A percentile compares a stretch with the other conserved stretches of the same genome.
These are phyloP conservation scores for Claviceps monticola DNA, from an alignment of 2,329 filamentous ascomycete genomes.

Conservation along the genomic window DNA sequence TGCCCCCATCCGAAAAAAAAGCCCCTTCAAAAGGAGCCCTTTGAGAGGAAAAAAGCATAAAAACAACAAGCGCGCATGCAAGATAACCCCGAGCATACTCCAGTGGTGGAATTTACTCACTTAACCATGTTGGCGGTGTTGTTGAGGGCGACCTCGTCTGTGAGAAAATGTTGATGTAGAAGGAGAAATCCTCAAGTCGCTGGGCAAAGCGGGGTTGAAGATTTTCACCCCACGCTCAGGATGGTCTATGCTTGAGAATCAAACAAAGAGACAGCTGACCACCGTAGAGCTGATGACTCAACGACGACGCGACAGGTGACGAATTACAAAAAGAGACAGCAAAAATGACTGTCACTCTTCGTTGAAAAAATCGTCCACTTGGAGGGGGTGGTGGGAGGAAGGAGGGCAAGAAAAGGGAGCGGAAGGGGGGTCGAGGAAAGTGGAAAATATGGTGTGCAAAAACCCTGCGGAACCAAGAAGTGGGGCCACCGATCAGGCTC, in stretches of 20 bases:
- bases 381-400: slow-evolving; percentile 10
- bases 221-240: slow-evolving; percentile 26
- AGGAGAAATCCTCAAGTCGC: slow-evolving; percentile 12
- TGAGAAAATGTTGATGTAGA: slow-evolving; percentile 19
- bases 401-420: slow-evolving; percentile 10
- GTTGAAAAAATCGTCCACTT: slow-evolving; percentile 21
- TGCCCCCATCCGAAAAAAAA: too few relatives aligned
- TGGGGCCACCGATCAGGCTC: background rate
- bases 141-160: slow-evolving; percentile 29
- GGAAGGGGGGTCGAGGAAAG: slow-evolving; percentile 11
- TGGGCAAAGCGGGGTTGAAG: slow-evolving; percentile 32
- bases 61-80: background rate
- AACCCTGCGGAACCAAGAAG: slow-evolving; percentile 1
- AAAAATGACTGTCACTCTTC: slow-evolving; percentile 28
- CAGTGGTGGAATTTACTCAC: slow-evolving; percentile 47
- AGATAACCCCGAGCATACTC: background rate
- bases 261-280: slow-evolving; percentile 5
- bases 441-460: slow-evolving; percentile 6
- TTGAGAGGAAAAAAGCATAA: too few relatives aligned
- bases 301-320: slow-evolving; percentile 11
- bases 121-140: slow-evolving; percentile 98
- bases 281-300: slow-evolving; percentile 4
- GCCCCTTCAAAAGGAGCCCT: too few relatives aligned
- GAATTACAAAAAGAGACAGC: slow-evolving; percentile 23
- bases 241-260: slow-evolving; percentile 3